Percentiles rank a stretch among this genome's conserved stretches.
phyloP scores from a whole-genome alignment of 768 basidiomycete genomes.

The Termitomyces sp. region DNA sequence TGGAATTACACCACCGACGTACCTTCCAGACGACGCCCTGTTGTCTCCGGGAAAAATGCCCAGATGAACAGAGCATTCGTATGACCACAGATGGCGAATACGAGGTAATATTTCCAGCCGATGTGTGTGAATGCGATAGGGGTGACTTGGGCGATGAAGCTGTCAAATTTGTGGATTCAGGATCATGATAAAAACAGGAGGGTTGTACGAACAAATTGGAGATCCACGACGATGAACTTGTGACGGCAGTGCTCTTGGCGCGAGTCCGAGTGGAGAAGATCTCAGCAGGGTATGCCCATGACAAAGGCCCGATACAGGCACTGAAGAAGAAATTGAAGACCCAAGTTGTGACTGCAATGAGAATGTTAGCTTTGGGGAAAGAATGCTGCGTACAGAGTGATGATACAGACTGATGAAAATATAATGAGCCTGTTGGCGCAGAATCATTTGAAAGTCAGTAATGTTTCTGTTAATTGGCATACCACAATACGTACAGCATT shows the following conservation, averaged over 20 bases:
- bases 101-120: conserved; percentile 41
- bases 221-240: conserved; percentile 41
- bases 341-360: conserved; percentile 31
- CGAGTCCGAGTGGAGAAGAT: conserved; percentile 42
- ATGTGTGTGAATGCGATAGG: conserved; percentile 35
- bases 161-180: background rate
- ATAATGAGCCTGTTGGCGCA: conserved; percentile 30
- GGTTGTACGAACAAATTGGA: conserved; percentile 34
- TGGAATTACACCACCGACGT: background rate
- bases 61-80: conserved; percentile 42
- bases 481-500: conserved; percentile 28
- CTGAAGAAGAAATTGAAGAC: conserved; percentile 47
- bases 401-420: conserved; percentile 37
- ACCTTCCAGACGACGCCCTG: conserved; percentile 41
- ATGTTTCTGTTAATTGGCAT: background rate
- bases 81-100: conserved; percentile 43
- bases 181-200: background rate
- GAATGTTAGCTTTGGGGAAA: conserved; percentile 19
- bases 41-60: conserved; percentile 43
- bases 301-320: conserved; percentile 40
- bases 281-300: conserved; percentile 44
- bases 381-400: conserved; percentile 28
- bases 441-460: background rate
- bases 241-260: conserved; percentile 42
- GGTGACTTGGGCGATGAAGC: conserved; percentile 42